Evolutionary conservation across 192 early-diverging fungal genomes (phyloP).

Genomic region (Dimargaris cristalligena): DNA sequence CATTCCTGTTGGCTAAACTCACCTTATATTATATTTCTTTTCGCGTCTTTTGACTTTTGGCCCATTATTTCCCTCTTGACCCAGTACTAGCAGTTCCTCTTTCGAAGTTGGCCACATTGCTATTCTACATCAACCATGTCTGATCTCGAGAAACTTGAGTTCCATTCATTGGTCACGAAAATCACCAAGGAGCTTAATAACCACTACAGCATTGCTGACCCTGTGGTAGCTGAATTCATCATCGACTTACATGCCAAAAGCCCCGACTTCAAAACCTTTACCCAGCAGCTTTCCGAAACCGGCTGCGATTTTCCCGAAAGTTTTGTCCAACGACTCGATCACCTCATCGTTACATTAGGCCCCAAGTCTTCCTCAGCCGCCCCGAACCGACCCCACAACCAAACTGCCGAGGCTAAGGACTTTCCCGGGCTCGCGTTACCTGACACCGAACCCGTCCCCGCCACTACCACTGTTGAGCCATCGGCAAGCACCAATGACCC

Average conservation of each 20-base stretch:
- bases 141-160: constrained; percentile 66
- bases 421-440: constrained; percentile 63
- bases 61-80: too few species aligned
- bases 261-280: constrained; percentile 44
- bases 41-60: too few species aligned
- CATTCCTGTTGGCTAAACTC: too few species aligned
- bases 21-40: too few species aligned
- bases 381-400: constrained; percentile 11
- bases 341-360: constrained; percentile 73
- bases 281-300: constrained; percentile 40
- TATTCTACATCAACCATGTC: too few species aligned
- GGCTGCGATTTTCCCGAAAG: constrained; percentile 71
- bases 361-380: constrained; percentile 26
- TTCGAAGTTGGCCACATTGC: too few species aligned
- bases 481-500: too few species aligned
- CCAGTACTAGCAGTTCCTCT: too few species aligned
- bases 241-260: constrained; percentile 67
- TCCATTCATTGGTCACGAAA: constrained; percentile 76
- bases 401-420: constrained; percentile 35
- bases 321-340: constrained; percentile 68
- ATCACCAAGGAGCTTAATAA: constrained; percentile 82
- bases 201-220: constrained; percentile 83
- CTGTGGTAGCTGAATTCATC: constrained; percentile 80
- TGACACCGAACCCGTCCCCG: neutral
- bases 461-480: neutral